Conservation (phyloP, 2,329 filamentous ascomycete species). For the Clonostachys rosea region DNA sequence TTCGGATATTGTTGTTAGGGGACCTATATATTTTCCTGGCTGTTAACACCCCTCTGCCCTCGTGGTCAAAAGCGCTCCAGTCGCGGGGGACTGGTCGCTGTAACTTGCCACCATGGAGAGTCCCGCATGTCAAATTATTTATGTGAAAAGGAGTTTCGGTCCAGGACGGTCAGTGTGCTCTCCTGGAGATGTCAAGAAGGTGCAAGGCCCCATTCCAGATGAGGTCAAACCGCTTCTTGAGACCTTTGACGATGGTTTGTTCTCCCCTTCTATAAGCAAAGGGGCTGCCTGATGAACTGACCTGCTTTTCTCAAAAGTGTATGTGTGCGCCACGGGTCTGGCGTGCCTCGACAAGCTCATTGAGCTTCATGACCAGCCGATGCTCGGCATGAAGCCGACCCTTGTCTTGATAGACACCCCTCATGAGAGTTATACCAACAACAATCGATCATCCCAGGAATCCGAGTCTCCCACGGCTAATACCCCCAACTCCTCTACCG, state of each 20-base stretch:
- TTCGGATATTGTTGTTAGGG: no score
- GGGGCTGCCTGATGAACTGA: background rate
- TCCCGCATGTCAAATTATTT: conserved; percentile 53
- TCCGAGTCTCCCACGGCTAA: conserved; percentile 3
- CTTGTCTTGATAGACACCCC: conserved; percentile 54
- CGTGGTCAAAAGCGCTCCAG: conserved; percentile 38
- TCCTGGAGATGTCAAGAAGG: conserved; percentile 17
- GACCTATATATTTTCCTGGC: background rate
- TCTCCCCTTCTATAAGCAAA: background rate
- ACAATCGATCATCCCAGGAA: conserved; percentile 8
- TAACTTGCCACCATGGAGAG: conserved; percentile 51
- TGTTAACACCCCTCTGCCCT: background rate
- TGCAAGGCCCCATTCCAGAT: conserved; percentile 33
- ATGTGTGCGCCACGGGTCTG: conserved; percentile 47
- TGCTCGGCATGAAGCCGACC: conserved; percentile 49
- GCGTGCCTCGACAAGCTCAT: conserved; percentile 49
- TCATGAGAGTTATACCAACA: conserved; percentile 25
- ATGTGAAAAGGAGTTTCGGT: conserved; percentile 50
- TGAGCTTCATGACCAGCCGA: conserved; percentile 45
- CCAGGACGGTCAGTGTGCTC: conserved; percentile 36
- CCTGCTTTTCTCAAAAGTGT: conserved; percentile 28
- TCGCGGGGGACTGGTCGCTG: conserved; percentile 55
- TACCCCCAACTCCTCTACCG: conserved; percentile 10
- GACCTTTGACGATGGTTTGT: conserved; percentile 48
- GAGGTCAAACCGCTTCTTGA: conserved; percentile 46